phyloP scores from a whole-genome alignment of 2,329 filamentous ascomycete genomes.

The Colletotrichum godetiae region DNA sequence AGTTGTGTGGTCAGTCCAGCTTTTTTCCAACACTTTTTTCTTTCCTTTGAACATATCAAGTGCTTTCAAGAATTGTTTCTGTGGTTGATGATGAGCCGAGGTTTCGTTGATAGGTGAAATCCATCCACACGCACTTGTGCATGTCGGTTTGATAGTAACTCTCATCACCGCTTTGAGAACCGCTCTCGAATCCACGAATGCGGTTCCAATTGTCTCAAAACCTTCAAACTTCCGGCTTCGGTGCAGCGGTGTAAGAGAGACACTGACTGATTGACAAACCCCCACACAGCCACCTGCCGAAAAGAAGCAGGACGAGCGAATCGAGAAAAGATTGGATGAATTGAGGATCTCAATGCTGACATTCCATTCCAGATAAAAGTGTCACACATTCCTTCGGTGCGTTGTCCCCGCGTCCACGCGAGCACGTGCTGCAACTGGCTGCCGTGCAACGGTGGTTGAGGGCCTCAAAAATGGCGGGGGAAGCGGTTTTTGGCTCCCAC shows the following conservation, averaged over 20 bases:
- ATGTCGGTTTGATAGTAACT: not conserved
- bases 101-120: not conserved
- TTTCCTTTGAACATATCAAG: not conserved
- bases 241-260: slow-evolving; percentile 1
- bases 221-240: slow-evolving; percentile 8
- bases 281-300: slow-evolving; percentile 5
- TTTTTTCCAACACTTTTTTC: too few relatives aligned
- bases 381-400: slow-evolving; percentile 2
- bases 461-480: slow-evolving; percentile 21
- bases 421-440: slow-evolving; percentile 26
- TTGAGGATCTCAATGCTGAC: slow-evolving; percentile 1
- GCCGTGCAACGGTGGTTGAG: slow-evolving; percentile 19
- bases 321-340: not conserved
- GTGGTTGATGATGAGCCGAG: not conserved
- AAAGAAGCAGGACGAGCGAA: not conserved
- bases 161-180: not conserved
- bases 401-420: slow-evolving; percentile 11
- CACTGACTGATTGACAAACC: slow-evolving; percentile 9
- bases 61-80: not conserved
- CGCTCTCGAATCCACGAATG: not conserved
- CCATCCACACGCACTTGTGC: not conserved
- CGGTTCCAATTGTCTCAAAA: not conserved
- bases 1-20: too few relatives aligned
- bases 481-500: not conserved
- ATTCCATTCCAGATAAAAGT: not conserved